Evolutionary conservation across 805 yeast species (phyloP).

Genomic region (Metschnikowia reukaufii): DNA sequence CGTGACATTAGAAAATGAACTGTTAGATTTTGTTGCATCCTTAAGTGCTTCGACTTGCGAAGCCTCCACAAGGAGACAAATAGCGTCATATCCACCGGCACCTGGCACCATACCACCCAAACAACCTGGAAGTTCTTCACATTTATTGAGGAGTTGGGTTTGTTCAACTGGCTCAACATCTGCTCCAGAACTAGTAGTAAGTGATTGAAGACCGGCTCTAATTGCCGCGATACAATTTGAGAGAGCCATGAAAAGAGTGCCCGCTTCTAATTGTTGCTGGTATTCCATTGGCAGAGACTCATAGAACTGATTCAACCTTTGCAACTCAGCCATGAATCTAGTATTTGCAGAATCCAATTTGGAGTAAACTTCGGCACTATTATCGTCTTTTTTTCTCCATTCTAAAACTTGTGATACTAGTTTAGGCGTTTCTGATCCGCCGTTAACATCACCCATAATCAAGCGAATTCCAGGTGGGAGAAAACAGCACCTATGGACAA

Average conservation of each 20-base stretch:
- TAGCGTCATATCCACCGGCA: constrained; percentile 97
- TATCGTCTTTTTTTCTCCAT: constrained; percentile 62
- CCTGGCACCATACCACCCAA: constrained; percentile 98
- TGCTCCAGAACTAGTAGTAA: constrained; percentile 71
- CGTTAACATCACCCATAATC: constrained; percentile 89
- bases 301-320: constrained; percentile 36
- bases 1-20: constrained; percentile 46
- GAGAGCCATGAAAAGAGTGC: constrained; percentile 29
- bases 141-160: constrained; percentile 60
- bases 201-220: constrained; percentile 54
- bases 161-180: constrained; percentile 86
- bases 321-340: constrained; percentile 51
- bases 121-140: constrained; percentile 62
- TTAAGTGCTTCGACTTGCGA: constrained; percentile 34
- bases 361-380: constrained; percentile 52
- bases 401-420: constrained; percentile 70
- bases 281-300: constrained; percentile 37
- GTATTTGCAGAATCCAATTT: constrained; percentile 59
- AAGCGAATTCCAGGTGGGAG: constrained; percentile 70
- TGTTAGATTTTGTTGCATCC: constrained; percentile 20
- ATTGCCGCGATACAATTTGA: constrained; percentile 47
- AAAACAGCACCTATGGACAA: constrained; percentile 51
- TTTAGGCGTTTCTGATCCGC: constrained; percentile 94
- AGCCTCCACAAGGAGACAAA: constrained; percentile 63
- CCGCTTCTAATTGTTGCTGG: constrained; percentile 3